Evolutionary conservation across 2,329 filamentous ascomycete genomes (phyloP), one percentile per base, ranked within the genome.

Genomic region (Cladosporium sp.): DNA sequence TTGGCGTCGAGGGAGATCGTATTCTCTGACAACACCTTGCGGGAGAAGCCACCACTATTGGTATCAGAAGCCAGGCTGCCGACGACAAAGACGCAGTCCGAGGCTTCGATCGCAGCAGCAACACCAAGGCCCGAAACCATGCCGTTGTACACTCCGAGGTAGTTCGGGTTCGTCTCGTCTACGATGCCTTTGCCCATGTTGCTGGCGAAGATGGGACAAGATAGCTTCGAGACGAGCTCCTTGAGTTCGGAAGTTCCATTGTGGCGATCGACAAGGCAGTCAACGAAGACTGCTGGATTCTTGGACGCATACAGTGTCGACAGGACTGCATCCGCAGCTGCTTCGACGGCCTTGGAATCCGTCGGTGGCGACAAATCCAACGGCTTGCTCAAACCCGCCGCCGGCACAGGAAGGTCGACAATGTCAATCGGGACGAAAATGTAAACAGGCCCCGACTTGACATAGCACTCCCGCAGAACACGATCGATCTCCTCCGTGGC

Each of bases 351-450:
- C 2, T 65, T 57, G 50, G 67, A 62, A 3, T 59, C 53, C 34
- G 67, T 60, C 11, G 69, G 49, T 6, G 63, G 58, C 3, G 62
- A 54, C 5, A 69, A 44, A 56, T 74, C 65, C 13, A 75, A 64
- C 0, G 68, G 69, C 4, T 58, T 70, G 2, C 68, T 54, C 10
- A 75, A 59, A 0, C 71, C 58, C 9, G 59, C 60, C 4, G 63
- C 60, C 10, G 69, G 59, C 3, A 80, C 60, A 74, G 68, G 57
- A 32, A 61, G 49, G 35, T 61, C 60, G 1, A 64, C 63, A 14
- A 74, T 52, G 59, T 75, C 72, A 2, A 74, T 61, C 0, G 72
- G 72, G 1, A 75, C 44, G 58, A 73, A 74, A 45, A 75, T 71
- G 55, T 74, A 74, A 0, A 75, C 72, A 2, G 72, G 72, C 1